Evolutionary conservation across 305 asterid genomes (phyloP), one percentile per base, ranked within the genome.

Genomic region (Nicotiana rustica): DNA sequence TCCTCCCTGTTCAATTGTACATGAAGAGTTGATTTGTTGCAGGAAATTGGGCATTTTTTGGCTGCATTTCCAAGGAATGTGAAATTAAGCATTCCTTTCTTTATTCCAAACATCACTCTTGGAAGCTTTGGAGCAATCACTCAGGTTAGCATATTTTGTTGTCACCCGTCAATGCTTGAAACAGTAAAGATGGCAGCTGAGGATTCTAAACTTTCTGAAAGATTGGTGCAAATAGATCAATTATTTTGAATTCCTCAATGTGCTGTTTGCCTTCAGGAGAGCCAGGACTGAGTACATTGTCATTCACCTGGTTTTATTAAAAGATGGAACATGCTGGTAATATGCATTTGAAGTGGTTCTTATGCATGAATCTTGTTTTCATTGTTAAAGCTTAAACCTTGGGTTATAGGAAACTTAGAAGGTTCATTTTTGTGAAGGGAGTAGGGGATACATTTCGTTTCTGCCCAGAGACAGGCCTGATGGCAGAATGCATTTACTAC

Each of bases 101-200:
- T 88, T 52, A 88, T 90, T 35, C 99, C 99, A 47, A 96, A 96
- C 85, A 94, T 94, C 83, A 94, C 99, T 38, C 92, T 96, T 55
- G 99, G 99, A 86, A 96, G 95, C 88, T 96, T 96, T 92, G 99
- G 99, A 76, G 98, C 98, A 71, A 93, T 95, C 85, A 93, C 98
- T 84, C 98, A 92, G 98, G 98, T 91, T 85, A 78, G 77, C 13
- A 36, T 62, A 18, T 52, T 67, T 67, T 25, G 2, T 77, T 56
- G 33, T 14, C 47, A 47, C 55, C 29, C 5, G 10, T 66, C 67
- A 66, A 35, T 35, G 19, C 15, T 82, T 10, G 70, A 36, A 55
- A 62, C n/a, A 25, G 64, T 56, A n/a, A 57, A 64, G 73, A 38
- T 75, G 73, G 77, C 61, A 18, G 67, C 59, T 76, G 86, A 68